Evolutionary conservation across 805 yeast genomes (phyloP).

Genomic region (Starmerella vaccinii): DNA sequence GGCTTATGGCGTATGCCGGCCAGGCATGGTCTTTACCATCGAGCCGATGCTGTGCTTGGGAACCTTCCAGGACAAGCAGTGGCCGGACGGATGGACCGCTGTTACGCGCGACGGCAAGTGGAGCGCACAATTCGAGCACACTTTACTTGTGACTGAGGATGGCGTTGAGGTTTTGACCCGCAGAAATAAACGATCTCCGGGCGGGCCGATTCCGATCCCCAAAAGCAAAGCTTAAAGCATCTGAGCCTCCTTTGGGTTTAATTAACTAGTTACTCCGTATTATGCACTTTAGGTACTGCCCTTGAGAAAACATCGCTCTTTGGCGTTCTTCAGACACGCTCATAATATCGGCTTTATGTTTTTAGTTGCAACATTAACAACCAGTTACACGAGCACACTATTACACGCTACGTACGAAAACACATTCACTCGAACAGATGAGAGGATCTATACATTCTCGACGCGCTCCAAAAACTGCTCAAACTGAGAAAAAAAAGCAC

Average conservation of each 20-base stretch:
- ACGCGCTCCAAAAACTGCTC: too few relatives aligned
- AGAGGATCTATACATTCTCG: too few relatives aligned
- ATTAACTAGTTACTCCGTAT: too few relatives aligned
- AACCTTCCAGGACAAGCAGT: slow-evolving; percentile 60
- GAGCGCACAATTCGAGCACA: slow-evolving; percentile 91
- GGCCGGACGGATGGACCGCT: slow-evolving; percentile 99
- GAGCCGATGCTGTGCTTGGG: slow-evolving; percentile 96
- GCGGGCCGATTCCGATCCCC: slow-evolving; percentile 49
- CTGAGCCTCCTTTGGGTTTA: neutral
- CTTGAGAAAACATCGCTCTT: too few relatives aligned
- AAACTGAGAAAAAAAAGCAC: too few relatives aligned
- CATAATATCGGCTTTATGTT: too few relatives aligned
- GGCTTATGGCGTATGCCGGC: slow-evolving; percentile 85
- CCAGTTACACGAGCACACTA: too few relatives aligned
- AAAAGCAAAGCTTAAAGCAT: slow-evolving; percentile 14
- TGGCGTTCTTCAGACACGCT: too few relatives aligned
- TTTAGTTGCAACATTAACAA: too few relatives aligned
- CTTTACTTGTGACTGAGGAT: slow-evolving; percentile 79
- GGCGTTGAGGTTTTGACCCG: slow-evolving; percentile 88
- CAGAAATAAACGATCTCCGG: slow-evolving; percentile 71
- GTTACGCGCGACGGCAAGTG: slow-evolving; percentile 79
- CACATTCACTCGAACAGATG: too few relatives aligned
- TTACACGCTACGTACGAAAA: too few relatives aligned
- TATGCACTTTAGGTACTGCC: too few relatives aligned
- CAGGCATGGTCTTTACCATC: slow-evolving; percentile 93